Conservation (phyloP, 2,329 filamentous ascomycete genomes). For the Tolypocladium tundrense region DNA sequence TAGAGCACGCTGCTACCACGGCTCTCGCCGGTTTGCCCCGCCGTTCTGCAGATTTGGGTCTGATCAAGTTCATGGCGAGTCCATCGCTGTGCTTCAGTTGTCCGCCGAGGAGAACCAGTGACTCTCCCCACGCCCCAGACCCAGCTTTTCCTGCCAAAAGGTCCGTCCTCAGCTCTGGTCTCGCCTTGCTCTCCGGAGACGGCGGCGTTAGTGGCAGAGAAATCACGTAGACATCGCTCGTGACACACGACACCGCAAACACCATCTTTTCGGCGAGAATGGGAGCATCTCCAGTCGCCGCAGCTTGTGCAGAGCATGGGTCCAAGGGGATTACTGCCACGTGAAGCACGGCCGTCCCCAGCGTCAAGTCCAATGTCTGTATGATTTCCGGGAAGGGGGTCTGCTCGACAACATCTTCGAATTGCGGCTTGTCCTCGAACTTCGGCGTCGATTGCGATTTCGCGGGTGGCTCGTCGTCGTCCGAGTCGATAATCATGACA, state of each 20-base stretch:
- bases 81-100: slow-evolving; percentile 43
- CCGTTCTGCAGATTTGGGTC: slow-evolving; percentile 29
- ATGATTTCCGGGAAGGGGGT: slow-evolving; percentile 43
- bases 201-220: slow-evolving; percentile 52
- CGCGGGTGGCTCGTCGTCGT: slow-evolving; percentile 40
- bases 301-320: slow-evolving; percentile 36
- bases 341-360: slow-evolving; percentile 45
- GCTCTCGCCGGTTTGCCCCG: slow-evolving; percentile 26
- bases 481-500: slow-evolving; percentile 54
- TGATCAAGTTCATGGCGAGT: slow-evolving; percentile 43
- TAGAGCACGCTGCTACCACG: slow-evolving; percentile 50
- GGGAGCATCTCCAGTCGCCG: slow-evolving; percentile 32
- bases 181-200: slow-evolving; percentile 47
- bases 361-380: slow-evolving; percentile 50
- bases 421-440: slow-evolving; percentile 46
- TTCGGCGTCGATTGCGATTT: slow-evolving; percentile 19
- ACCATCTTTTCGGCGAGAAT: slow-evolving; percentile 48
- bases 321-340: slow-evolving; percentile 46
- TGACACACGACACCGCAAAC: slow-evolving; percentile 50
- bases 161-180: slow-evolving; percentile 39
- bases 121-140: slow-evolving; percentile 54
- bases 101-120: slow-evolving; percentile 41
- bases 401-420: slow-evolving; percentile 42
- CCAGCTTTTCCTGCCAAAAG: slow-evolving; percentile 45
- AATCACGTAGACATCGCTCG: slow-evolving; percentile 45